These are phyloP conservation scores for Furcasterigmium furcatum DNA, from an alignment of 2,329 filamentous ascomycete genomes.

Conservation along the genomic window DNA sequence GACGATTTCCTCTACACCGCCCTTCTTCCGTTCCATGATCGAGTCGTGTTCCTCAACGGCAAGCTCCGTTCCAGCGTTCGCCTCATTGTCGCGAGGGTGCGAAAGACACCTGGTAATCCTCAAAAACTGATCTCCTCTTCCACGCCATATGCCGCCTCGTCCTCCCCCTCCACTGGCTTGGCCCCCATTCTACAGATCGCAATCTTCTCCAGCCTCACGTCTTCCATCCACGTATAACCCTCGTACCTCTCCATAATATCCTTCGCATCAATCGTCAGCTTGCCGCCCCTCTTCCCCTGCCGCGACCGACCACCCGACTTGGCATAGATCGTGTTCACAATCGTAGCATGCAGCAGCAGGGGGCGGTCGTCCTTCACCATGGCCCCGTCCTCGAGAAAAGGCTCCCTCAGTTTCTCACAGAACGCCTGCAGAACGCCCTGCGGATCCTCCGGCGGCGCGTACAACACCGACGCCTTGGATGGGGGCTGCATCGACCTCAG, in stretches of 20 bases:
- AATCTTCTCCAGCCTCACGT: slow-evolving; percentile 65
- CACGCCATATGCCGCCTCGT: slow-evolving; percentile 51
- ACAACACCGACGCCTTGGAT: slow-evolving; percentile 59
- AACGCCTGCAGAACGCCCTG: slow-evolving; percentile 51
- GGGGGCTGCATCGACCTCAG: slow-evolving; percentile 60
- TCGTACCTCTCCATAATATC: slow-evolving; percentile 57
- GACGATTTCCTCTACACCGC: too few species aligned
- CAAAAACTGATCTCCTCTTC: slow-evolving; percentile 43
- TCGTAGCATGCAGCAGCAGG: slow-evolving; percentile 77
- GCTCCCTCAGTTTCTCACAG: slow-evolving; percentile 48
- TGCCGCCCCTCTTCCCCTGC: slow-evolving; percentile 17
- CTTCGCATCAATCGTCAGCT: slow-evolving; percentile 49
- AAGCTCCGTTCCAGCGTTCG: too few species aligned
- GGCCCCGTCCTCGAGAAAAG: slow-evolving; percentile 54
- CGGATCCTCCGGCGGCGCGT: slow-evolving; percentile 56
- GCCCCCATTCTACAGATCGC: slow-evolving; percentile 88
- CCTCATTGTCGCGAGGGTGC: too few species aligned
- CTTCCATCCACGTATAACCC: slow-evolving; percentile 67
- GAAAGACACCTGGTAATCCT: too few species aligned
- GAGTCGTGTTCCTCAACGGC: too few species aligned
- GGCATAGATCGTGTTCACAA: slow-evolving; percentile 82
- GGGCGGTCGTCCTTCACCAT: slow-evolving; percentile 57
- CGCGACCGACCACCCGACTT: slow-evolving; percentile 30
- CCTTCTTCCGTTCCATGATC: too few species aligned
- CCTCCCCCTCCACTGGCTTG: slow-evolving; percentile 55